phyloP scores from a whole-genome alignment of 1,284 basidiomycete species.

The Leccinum subrobustum region DNA sequence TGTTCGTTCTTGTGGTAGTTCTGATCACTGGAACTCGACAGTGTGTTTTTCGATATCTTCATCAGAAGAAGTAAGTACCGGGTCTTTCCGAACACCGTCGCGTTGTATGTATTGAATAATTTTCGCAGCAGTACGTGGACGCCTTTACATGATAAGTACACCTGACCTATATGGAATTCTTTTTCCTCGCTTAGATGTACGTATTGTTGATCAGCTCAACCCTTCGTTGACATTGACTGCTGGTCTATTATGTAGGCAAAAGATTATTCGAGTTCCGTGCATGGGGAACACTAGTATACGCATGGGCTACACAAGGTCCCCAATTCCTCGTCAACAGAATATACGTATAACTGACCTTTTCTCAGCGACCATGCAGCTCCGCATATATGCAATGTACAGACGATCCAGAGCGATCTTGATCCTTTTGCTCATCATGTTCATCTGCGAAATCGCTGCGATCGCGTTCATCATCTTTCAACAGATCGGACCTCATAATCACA shows the following conservation, averaged over 20 bases:
- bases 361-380: constrained; percentile 33
- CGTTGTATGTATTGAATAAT: constrained; percentile 6
- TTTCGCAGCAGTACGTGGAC: constrained; percentile 25
- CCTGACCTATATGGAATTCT: background rate
- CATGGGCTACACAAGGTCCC: constrained; percentile 35
- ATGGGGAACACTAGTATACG: constrained; percentile 32
- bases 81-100: background rate
- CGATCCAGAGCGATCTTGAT: constrained; percentile 21
- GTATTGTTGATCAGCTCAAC: background rate
- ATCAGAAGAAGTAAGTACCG: constrained; percentile 22
- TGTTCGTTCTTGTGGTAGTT: background rate
- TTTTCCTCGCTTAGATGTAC: constrained; percentile 20
- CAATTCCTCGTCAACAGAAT: background rate
- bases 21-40: background rate
- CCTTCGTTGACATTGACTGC: constrained; percentile 1
- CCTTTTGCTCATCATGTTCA: constrained; percentile 21
- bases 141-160: background rate
- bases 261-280: constrained; percentile 32
- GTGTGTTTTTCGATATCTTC: constrained; percentile 23
- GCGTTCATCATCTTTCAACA: constrained; percentile 26
- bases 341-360: background rate
- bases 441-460: constrained; percentile 29
- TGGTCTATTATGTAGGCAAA: constrained; percentile 16
- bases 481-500: constrained; percentile 25
- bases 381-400: constrained; percentile 34